Conservation (phyloP, 2,329 filamentous ascomycete genomes). For the Myriosclerotinia scirpicola region DNA sequence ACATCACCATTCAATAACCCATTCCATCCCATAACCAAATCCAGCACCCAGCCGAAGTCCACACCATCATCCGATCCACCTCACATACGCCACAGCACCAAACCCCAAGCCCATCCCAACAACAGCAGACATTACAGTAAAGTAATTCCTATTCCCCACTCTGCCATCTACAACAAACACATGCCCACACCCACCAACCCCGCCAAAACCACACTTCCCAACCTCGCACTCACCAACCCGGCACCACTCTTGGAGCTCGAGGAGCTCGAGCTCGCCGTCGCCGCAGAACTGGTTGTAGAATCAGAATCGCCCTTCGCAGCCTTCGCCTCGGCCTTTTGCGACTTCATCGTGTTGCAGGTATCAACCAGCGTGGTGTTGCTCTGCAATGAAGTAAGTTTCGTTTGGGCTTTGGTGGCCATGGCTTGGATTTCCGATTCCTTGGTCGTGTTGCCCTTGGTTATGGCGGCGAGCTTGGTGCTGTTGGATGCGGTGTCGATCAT, state of each 20-base stretch:
- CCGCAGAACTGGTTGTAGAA: neutral
- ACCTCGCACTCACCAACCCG: too few relatives aligned
- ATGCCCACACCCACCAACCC: neutral
- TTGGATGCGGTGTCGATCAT: constrained; percentile 27
- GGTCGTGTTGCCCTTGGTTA: constrained; percentile 28
- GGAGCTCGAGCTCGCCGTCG: neutral
- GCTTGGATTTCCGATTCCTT: constrained; percentile 22
- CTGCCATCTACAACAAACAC: neutral
- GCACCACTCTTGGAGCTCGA: neutral
- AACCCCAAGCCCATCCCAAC: neutral
- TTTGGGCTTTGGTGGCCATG: constrained; percentile 24
- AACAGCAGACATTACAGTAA: too few relatives aligned
- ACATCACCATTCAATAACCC: neutral
- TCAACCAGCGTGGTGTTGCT: constrained; percentile 30
- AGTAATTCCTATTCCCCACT: neutral
- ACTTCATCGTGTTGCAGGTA: constrained; percentile 21
- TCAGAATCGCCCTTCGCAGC: too few relatives aligned
- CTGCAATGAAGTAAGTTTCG: constrained; percentile 22
- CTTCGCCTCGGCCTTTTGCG: constrained; percentile 1
- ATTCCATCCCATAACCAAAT: neutral
- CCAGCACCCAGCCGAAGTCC: neutral
- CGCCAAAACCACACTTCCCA: neutral
- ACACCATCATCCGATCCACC: neutral
- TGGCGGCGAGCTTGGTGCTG: constrained; percentile 22
- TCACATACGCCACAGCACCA: neutral